Evolutionary conservation across 139 green algal genomes (phyloP).

Genomic region (Ettlia oleoabundans): DNA sequence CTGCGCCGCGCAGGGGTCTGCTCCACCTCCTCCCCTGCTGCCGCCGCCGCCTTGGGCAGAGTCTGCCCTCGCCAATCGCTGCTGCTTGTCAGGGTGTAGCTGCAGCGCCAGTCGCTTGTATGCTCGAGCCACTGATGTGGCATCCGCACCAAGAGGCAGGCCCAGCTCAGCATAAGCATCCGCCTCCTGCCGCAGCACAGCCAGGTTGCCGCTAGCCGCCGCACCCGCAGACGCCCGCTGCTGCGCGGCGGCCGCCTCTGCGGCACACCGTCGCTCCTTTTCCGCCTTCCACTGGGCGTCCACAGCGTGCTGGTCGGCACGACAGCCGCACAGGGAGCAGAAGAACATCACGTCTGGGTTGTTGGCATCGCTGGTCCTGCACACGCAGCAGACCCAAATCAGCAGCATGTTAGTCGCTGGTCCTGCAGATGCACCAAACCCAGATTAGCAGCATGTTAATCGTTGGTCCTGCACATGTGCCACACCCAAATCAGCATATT

Average conservation of each 20-base stretch:
- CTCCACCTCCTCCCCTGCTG: background rate
- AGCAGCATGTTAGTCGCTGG: too few species aligned
- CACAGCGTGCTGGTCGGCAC: constrained; percentile 24
- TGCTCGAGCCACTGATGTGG: constrained; percentile 9
- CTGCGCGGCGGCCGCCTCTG: background rate
- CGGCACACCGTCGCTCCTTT: background rate
- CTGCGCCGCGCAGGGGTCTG: background rate
- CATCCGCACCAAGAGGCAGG: constrained; percentile 9
- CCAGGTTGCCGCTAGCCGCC: background rate
- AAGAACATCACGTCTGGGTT: constrained; percentile 49
- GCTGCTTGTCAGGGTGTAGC: constrained; percentile 46
- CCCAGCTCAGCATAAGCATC: constrained; percentile 24
- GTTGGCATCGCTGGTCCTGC: constrained; percentile 34
- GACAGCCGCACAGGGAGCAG: constrained; percentile 41
- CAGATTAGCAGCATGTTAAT: too few species aligned
- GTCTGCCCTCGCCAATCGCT: background rate
- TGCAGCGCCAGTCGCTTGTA: constrained; percentile 34
- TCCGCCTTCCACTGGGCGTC: constrained; percentile 12
- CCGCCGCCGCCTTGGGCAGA: too few species aligned
- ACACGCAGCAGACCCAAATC: background rate
- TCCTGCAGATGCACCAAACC: too few species aligned
- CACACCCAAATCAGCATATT: too few species aligned
- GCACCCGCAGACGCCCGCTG: background rate
- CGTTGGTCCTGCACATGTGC: too few species aligned
- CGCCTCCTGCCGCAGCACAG: constrained; percentile 3